Evolutionary conservation across 2,329 filamentous ascomycete genomes (phyloP).

Genomic region (Nectriaceae sp.): DNA sequence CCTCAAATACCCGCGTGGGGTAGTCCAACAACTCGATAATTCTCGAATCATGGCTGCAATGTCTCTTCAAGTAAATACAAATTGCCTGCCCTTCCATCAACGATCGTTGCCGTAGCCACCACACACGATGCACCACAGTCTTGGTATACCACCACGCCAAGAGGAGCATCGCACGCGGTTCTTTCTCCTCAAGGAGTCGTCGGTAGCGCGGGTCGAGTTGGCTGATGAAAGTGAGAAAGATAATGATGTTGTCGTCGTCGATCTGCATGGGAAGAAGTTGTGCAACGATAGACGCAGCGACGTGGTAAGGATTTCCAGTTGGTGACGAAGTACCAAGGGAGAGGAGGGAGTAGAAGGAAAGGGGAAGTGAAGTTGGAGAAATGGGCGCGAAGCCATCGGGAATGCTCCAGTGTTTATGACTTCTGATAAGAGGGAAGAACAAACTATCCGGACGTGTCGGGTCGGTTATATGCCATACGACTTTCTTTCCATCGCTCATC

Average conservation of each 20-base stretch:
- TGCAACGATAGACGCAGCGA: conserved; percentile 37
- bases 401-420: conserved; percentile 1
- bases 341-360: conserved; percentile 33
- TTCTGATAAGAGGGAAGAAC: conserved; percentile 37
- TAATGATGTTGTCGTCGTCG: conserved; percentile 42
- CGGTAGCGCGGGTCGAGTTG: conserved; percentile 46
- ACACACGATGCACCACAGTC: conserved; percentile 40
- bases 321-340: conserved; percentile 20
- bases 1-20: conserved; percentile 11
- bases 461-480: conserved; percentile 53
- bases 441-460: conserved; percentile 49
- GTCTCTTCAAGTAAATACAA: conserved; percentile 38
- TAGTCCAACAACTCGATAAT: conserved; percentile 18
- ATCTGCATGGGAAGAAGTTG: conserved; percentile 38
- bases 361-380: conserved; percentile 29
- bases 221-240: conserved; percentile 49
- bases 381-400: conserved; percentile 17
- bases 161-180: conserved; percentile 54
- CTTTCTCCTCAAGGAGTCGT: conserved; percentile 48
- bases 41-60: conserved; percentile 12
- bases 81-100: conserved; percentile 53
- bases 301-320: conserved; percentile 35
- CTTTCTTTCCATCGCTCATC: conserved; percentile 56
- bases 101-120: conserved; percentile 51
- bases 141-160: conserved; percentile 60